These are phyloP conservation scores for Dendrobium nobile DNA, from an alignment of 106 monocot genomes.

Conservation along the genomic window DNA sequence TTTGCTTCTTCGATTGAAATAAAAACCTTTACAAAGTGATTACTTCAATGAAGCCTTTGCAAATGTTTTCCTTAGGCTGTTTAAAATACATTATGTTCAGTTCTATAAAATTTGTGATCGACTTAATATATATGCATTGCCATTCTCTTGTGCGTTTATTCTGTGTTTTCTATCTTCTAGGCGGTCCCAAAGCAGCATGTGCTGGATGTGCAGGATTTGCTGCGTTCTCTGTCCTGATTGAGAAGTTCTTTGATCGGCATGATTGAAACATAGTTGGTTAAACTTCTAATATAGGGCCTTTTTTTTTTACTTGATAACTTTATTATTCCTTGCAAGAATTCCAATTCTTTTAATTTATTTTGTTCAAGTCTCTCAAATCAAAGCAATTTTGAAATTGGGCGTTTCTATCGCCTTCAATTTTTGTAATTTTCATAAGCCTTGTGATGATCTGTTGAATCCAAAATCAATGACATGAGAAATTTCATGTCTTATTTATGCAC, in stretches of 20 bases:
- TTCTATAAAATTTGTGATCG: neutral
- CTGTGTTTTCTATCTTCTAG: conserved; percentile 22
- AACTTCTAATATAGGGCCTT: neutral
- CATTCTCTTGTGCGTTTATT: neutral
- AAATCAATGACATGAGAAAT: neutral
- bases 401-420: neutral
- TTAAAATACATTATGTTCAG: neutral
- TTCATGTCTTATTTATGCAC: neutral
- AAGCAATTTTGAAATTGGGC: conserved; percentile 2
- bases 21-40: neutral
- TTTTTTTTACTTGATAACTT: neutral
- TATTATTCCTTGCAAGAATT: neutral
- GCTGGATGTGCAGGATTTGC: conserved; percentile 93
- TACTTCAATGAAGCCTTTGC: neutral
- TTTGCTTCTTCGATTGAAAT: neutral
- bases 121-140: neutral
- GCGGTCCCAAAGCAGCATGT: conserved; percentile 89
- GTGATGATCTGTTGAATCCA: neutral
- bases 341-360: neutral
- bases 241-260: conserved; percentile 90
- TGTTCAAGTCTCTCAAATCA: neutral
- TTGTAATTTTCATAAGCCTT: neutral
- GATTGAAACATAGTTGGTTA: neutral
- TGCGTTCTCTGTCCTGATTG: conserved; percentile 77
- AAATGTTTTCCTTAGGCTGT: neutral